Evolutionary conservation across 2,329 filamentous ascomycete species (phyloP), one percentile per base, ranked within the genome.

Genomic region (Fusarium sp.): DNA sequence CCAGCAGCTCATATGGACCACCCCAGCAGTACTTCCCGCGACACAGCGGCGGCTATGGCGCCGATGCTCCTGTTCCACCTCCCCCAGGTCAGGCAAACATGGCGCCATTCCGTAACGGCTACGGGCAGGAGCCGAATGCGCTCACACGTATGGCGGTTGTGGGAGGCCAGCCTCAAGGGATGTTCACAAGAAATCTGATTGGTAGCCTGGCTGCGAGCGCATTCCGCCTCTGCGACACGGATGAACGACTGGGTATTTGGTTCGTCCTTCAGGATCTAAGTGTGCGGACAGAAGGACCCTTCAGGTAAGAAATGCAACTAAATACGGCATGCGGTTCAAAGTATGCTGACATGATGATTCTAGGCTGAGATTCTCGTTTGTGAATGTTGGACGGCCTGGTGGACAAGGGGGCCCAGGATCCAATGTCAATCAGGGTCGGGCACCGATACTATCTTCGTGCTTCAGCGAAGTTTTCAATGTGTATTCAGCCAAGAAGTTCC

Each of bases 401-500:
- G 82, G 71, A 80, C 81, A 54, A 40, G 79, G 82, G n/a, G 81
- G 85, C 38, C 82, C 82, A 34, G 79, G 83, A 6, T 79, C 85
- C 20, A 80, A 78, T 5, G 86, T 97, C 69, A 96, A 95, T 81
- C 92, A 89, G 40, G 93, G 92, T 65, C 92, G 91, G 72, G 93
- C 94, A 0, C 94, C 94, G 0, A 93, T 98, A 14, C 88, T 98
- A 20, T 95, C 96, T 1, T 93, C 92, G 10, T 92, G 91, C 77
- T 98, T 96, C 83, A 97, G 94, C 57, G 93, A 97, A 6, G 89
- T 91, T 4, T 98, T 99, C 86, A 94, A 94, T 63, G 96, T 99
- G 34, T 98, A 93, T 84, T 97, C 94, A 3, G 96, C 96, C 57
- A 99, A 99, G 88, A 98, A 98, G 80, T 99, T 99, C 83, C 96